Evolutionary conservation across 164 flowering plant species (phyloP).

Genomic region (Piper betle): DNA sequence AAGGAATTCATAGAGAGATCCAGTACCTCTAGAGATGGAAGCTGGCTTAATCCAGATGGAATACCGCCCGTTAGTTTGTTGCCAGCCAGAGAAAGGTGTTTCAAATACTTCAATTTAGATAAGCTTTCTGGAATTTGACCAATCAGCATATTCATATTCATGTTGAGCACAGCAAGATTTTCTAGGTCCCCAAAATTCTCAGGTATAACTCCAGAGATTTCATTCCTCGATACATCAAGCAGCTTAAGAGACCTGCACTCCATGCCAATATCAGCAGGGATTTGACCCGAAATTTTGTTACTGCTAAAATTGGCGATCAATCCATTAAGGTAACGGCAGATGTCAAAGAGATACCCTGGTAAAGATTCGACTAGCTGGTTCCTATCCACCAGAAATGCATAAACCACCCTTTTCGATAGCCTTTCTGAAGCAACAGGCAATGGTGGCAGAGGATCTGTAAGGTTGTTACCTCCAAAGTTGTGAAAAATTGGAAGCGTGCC

Average conservation of each 20-base stretch:
- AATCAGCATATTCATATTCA: constrained; percentile 50
- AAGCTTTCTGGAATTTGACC: constrained; percentile 48
- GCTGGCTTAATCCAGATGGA: constrained; percentile 48
- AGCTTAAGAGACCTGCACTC: constrained; percentile 40
- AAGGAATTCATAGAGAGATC: constrained; percentile 63
- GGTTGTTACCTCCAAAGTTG: constrained; percentile 55
- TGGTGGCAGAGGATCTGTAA: constrained; percentile 38
- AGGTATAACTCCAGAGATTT: constrained; percentile 46
- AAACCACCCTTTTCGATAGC: constrained; percentile 32
- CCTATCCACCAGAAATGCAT: constrained; percentile 51
- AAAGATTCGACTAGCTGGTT: constrained; percentile 48
- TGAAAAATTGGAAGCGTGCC: constrained; percentile 34
- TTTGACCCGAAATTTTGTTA: constrained; percentile 44
- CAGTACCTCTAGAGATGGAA: constrained; percentile 38
- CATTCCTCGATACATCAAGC: constrained; percentile 63
- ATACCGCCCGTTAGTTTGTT: constrained; percentile 56
- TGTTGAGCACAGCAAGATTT: constrained; percentile 45
- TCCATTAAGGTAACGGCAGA: constrained; percentile 34
- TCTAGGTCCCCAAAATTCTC: constrained; percentile 29
- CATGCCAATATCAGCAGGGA: constrained; percentile 35
- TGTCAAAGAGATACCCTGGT: constrained; percentile 45
- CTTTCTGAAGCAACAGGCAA: constrained; percentile 44
- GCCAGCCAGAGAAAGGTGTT: constrained; percentile 46
- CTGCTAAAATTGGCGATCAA: constrained; percentile 44
- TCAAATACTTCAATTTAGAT: constrained; percentile 32